A percentile compares a stretch with the other conserved stretches of the same genome.
Conservation (phyloP, 2,329 filamentous ascomycete genomes). For the Diplodia scrobiculata region DNA sequence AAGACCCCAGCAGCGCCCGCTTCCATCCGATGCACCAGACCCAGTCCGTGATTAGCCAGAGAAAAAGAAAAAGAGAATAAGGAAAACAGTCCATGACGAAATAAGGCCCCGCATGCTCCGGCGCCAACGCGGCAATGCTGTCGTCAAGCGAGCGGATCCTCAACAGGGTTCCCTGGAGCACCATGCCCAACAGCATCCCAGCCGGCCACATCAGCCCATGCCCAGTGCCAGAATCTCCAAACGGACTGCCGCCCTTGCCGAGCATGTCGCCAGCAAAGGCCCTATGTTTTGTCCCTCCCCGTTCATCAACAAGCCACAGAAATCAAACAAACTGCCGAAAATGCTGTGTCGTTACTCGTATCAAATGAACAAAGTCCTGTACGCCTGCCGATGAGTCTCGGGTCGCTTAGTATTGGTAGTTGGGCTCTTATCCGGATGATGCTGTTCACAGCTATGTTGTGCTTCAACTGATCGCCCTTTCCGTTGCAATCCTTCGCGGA, state of each 20-base stretch:
- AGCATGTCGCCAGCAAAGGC: background rate
- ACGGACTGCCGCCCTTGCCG: background rate
- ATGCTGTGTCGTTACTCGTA: constrained; percentile 21
- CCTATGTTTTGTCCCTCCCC: background rate
- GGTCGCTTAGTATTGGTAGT: too few species aligned
- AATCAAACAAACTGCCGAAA: constrained; percentile 1
- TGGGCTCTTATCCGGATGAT: too few species aligned
- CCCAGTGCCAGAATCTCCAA: background rate
- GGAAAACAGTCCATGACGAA: background rate
- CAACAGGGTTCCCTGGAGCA: constrained; percentile 11
- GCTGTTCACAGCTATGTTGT: too few species aligned
- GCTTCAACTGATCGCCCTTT: too few species aligned
- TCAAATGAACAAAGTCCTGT: background rate
- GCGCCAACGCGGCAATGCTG: constrained; percentile 8
- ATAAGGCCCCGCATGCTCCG: constrained; percentile 11
- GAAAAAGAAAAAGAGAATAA: background rate
- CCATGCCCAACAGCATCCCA: constrained; percentile 1
- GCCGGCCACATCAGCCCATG: background rate
- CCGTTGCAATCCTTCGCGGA: too few species aligned
- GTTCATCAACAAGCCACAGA: constrained; percentile 10
- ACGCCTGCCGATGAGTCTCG: constrained; percentile 7
- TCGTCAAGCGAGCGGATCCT: constrained; percentile 25
- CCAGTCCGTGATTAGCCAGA: constrained; percentile 6
- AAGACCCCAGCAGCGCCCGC: constrained; percentile 3
- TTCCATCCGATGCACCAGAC: constrained; percentile 15